Evolutionary conservation across 78 protist genomes (phyloP), one percentile per base, ranked within the genome.

Genomic region (Protostelium mycophagum): DNA sequence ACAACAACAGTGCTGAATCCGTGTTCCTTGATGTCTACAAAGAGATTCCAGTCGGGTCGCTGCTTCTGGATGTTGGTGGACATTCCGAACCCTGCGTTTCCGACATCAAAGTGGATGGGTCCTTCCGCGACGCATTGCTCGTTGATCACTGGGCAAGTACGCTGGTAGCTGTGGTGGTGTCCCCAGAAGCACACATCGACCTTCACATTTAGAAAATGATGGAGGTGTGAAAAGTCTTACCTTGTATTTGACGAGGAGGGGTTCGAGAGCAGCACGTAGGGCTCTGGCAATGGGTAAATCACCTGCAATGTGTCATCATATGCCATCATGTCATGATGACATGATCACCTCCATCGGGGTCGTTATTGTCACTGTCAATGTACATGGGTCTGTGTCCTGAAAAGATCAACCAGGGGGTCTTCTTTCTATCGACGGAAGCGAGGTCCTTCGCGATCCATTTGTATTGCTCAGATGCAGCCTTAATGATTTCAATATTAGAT

Each of bases 331-430:
- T 87, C 84, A 9, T 31, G 90, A n/a, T 90, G 28, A n/a, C 1
- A 36, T 29, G 88, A 1, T 16, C 5, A 37, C 73, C 10, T 34
- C 63, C 35, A 83, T 29, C 63, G 38, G 23, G 83, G 1, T 39
- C 31, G 36, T 36, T 86, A 1, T 36, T 36, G 35, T 73, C 87
- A 87, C 91, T 37, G 73, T 29, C 91, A 86, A 36, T 36, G 86
- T 90, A 90, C 91, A 90, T 90, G 83, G 96, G 96, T 34, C 96
- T 51, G 36, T 93, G 96, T 0, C 96, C 96, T 31, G 85, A 29
- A 36, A 91, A 85, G 38, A 93, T 73, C n/a, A 93, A n/a, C 96
- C 96, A 93, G 63, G 96, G 96, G 10, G 96, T 93, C 9, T 1
- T 28, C 0, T 38, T 37, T 35, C 96, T 37, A 51, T 93, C 88